A percentile compares a stretch with the other conserved stretches of the same genome.
These are phyloP conservation scores for Neurospora sp. DNA, from an alignment of 495 filamentous ascomycete species.

Conservation along the genomic window DNA sequence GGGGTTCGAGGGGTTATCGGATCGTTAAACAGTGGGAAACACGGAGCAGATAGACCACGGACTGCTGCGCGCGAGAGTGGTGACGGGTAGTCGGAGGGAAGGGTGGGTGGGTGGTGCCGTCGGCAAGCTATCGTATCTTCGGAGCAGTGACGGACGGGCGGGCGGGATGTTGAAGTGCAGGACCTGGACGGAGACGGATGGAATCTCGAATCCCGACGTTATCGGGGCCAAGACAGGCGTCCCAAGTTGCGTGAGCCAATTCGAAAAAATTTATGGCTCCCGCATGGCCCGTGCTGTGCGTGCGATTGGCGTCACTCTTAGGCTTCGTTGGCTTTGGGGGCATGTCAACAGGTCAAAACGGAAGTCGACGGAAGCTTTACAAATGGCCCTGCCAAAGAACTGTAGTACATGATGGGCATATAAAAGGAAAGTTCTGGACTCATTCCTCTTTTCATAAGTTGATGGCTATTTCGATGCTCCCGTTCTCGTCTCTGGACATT, in stretches of 20 bases:
- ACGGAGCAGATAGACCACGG: neutral
- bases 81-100: neutral
- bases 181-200: neutral
- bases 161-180: neutral
- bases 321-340: neutral
- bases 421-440: neutral
- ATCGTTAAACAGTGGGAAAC: neutral
- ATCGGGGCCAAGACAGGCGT: too few species aligned
- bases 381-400: neutral
- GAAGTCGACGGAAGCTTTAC: neutral
- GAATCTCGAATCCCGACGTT: constrained; percentile 4
- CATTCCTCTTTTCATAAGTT: neutral
- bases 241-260: too few species aligned
- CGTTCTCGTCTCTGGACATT: neutral
- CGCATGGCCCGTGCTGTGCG: constrained; percentile 13
- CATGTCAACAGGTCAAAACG: neutral
- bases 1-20: neutral
- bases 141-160: constrained; percentile 2
- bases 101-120: constrained; percentile 1
- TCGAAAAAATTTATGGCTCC: constrained; percentile 18
- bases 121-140: constrained; percentile 3
- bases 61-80: neutral
- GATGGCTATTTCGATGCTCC: too few species aligned
- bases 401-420: neutral
- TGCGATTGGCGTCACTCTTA: neutral